Evolutionary conservation across 805 yeast species (phyloP).

Genomic region (Schizosaccharomyces japonicus): DNA sequence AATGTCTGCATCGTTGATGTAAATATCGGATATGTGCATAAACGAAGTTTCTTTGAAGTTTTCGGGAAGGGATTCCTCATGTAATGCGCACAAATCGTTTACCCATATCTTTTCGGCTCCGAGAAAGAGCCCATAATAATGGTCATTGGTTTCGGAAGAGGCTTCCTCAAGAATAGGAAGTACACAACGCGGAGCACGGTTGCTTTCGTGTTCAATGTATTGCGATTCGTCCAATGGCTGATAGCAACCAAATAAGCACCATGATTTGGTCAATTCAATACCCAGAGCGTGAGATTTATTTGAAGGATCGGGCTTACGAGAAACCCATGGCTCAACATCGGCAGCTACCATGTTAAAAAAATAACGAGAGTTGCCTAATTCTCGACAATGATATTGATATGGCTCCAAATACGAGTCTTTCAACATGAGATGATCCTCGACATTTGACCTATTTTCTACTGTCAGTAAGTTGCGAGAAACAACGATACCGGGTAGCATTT

Average conservation of each 20-base stretch:
- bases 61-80: background rate
- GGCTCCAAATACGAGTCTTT: background rate
- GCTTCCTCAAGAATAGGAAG: background rate
- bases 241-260: background rate
- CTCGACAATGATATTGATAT: background rate
- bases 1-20: background rate
- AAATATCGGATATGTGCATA: background rate
- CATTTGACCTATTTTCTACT: background rate
- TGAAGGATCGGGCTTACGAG: background rate
- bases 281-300: background rate
- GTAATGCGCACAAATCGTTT: constrained; percentile 6
- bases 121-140: constrained; percentile 7
- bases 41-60: background rate
- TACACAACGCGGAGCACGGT: background rate
- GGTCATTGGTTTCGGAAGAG: background rate
- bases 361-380: background rate
- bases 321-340: constrained; percentile 1
- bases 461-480: background rate
- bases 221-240: background rate
- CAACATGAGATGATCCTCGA: background rate
- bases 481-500: background rate
- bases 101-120: constrained; percentile 11
- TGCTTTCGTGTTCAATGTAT: background rate
- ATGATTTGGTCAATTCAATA: background rate
- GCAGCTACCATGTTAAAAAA: constrained; percentile 2